phyloP scores from a whole-genome alignment of 1,139 yeast species.

The Diutina mesorugosa region DNA sequence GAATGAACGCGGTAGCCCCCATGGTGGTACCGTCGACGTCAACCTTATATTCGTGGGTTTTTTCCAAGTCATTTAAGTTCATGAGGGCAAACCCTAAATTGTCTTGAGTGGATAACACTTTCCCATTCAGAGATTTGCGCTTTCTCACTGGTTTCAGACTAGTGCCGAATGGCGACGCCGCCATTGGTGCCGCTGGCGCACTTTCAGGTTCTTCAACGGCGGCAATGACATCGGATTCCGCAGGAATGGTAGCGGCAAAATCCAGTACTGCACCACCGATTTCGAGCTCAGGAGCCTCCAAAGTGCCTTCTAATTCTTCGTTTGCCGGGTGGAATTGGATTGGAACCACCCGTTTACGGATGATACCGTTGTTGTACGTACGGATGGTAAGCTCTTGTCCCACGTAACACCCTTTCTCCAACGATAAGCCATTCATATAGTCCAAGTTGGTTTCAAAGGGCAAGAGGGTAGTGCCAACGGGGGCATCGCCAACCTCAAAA shows the following conservation, averaged over 20 bases:
- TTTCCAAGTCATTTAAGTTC: background rate
- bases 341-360: slow-evolving; percentile 74
- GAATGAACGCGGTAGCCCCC: background rate
- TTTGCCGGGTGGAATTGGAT: slow-evolving; percentile 28
- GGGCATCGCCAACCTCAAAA: slow-evolving; percentile 45
- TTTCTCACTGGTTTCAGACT: background rate
- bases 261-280: background rate
- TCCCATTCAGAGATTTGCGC: background rate
- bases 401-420: slow-evolving; percentile 87
- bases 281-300: background rate
- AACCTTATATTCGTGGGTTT: background rate
- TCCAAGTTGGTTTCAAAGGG: slow-evolving; percentile 86
- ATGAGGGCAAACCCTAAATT: slow-evolving; percentile 1
- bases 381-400: slow-evolving; percentile 94
- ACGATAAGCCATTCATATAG: slow-evolving; percentile 67
- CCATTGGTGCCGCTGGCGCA: background rate
- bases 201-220: background rate
- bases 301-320: background rate
- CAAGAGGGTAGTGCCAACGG: slow-evolving; percentile 26
- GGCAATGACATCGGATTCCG: background rate
- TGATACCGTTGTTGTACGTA: slow-evolving; percentile 70
- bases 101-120: background rate
- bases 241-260: background rate
- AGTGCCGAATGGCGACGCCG: background rate
- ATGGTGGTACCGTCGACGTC: background rate